Base-by-base conservation (phyloP, 306 rosid genomes). In the Oxytropis ochrocephala region DNA sequence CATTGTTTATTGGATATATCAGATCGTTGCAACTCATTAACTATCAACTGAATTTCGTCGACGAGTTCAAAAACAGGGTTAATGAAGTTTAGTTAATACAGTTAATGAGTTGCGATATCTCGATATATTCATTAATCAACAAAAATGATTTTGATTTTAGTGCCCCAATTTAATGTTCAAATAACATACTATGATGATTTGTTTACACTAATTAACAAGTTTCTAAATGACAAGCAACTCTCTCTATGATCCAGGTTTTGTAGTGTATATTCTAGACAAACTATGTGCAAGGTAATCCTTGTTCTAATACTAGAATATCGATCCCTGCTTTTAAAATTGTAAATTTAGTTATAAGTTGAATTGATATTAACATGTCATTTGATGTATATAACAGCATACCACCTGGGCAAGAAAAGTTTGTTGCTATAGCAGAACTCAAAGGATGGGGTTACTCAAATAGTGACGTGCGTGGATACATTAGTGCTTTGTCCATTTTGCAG, bases 361-460 rank as follows among this genome's bases (percentile, higher is more conserved):
- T n/a, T 1, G 9, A 13, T 18, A 54, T 1, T 55, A 56, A 36
- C 33, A 16, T 38, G 10, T 54, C n/a, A 12, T 41, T 66, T 69
- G 60, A 39, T 72, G 72, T 65, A 11, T 27, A 30, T 57, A 16
- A 35, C 76, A 87, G 90, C 69, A 85, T 87, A 55, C 84, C 81
- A 57, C 65, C 52, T 0, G 93, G 88, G 62, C 81, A 79, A 64
- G 93, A 83, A 67, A 87, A 79, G 56, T 87, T 85, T 69, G 74
- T 77, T 13, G 74, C 4, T 27, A 81, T 87, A 19, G 86, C 48
- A 12, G 90, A 87, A 59, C 82, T 87, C 4, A 54, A 85, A 72
- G 93, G 93, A 39, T 85, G 93, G 90, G 81, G 88, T 54, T 85
- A 87, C 67, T 74, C 90, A 32, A 87, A 87, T 75, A 76, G 80